Evolutionary conservation across 1,284 basidiomycete species (phyloP), one percentile per base, ranked within the genome.

Genomic region (Cystobasidiaceae sp.): DNA sequence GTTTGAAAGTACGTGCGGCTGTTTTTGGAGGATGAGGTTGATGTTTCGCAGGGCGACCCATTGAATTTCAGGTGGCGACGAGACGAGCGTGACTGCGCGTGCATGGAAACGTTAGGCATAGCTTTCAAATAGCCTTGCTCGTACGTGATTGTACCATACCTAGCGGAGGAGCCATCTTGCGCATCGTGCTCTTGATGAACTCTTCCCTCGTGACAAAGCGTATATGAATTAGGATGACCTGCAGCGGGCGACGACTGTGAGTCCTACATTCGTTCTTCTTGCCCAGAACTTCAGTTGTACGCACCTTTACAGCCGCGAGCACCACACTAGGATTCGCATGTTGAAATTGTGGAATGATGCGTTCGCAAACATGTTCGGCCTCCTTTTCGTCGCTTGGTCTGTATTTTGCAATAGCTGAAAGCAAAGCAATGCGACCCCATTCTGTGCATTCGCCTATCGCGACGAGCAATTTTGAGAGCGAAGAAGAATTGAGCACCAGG

Each of bases 211-310:
- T 81, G 27, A 97, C 88, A 49, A 82, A 78, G 63, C 89, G 87
- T 81, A 96, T 89, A 75, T 97, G 93, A 69, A 96, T 93, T 90
- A 98, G 94, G 71, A 98, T 87, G 50, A 94, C 93, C 89, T 92
- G 65, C 63, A 19, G 49, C 25, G 55, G 37, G n/a, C 56, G 25
- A 13, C 57, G 48, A 32, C 32, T 44, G 48, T 52, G 50, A 39
- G 23, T 60, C 44, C 55, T 49, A 23, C 21, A 51, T 23, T 30
- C 56, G 63, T 43, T 27, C 11, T 15, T 51, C 41, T 44, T 33
- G 17, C 52, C 23, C n/a, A 9, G 17, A 19, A 13, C 15, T 67
- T 17, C n/a, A 17, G 23, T 48, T 33, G 11, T 19, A 70, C 81
- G 44, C 60, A 88, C 90, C 82, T 94, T 96, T 71, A 97, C 87